Percentiles rank a stretch among this genome's conserved stretches.
These are phyloP conservation scores for Ganoderma lingzhi DNA, from an alignment of 1,284 basidiomycete species.

Conservation along the genomic window DNA sequence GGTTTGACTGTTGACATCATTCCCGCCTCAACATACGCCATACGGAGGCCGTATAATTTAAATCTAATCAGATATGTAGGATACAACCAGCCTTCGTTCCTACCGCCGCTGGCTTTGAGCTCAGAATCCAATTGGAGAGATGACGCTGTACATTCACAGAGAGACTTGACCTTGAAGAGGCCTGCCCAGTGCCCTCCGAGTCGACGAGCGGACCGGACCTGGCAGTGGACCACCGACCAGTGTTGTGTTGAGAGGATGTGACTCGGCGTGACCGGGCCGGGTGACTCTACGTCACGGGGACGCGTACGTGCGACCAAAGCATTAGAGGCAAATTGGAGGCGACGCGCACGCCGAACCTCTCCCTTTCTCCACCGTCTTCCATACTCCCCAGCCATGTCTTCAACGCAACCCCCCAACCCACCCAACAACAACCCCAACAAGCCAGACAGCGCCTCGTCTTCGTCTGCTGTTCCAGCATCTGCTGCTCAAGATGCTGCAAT, in stretches of 20 bases:
- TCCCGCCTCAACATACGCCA: background rate
- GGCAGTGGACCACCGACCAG: too few relatives aligned
- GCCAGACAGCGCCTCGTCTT: slow-evolving; percentile 47
- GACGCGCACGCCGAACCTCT: slow-evolving; percentile 17
- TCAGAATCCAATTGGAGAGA: too few relatives aligned
- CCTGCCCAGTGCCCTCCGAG: too few relatives aligned
- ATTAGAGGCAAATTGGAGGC: background rate
- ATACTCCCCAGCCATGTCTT: slow-evolving; percentile 60
- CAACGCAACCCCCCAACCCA: slow-evolving; percentile 63
- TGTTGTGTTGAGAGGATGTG: too few relatives aligned
- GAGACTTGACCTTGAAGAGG: too few relatives aligned
- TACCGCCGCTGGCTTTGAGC: too few relatives aligned
- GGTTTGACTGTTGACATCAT: background rate
- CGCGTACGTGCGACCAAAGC: slow-evolving; percentile 31
- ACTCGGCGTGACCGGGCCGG: slow-evolving; percentile 15
- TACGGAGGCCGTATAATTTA: background rate
- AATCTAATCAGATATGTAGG: too few relatives aligned
- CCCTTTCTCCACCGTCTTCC: slow-evolving; percentile 18
- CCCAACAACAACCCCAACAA: slow-evolving; percentile 60
- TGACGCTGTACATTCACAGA: too few relatives aligned
- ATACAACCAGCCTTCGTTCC: too few relatives aligned
- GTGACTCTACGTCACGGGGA: slow-evolving; percentile 29
- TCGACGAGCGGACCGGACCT: too few relatives aligned
- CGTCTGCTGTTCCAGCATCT: slow-evolving; percentile 46
- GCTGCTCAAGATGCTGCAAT: slow-evolving; percentile 56